These are phyloP conservation scores for Hymenoscyphus fructigenus DNA, from an alignment of 2,329 filamentous ascomycete genomes.

Conservation along the genomic window DNA sequence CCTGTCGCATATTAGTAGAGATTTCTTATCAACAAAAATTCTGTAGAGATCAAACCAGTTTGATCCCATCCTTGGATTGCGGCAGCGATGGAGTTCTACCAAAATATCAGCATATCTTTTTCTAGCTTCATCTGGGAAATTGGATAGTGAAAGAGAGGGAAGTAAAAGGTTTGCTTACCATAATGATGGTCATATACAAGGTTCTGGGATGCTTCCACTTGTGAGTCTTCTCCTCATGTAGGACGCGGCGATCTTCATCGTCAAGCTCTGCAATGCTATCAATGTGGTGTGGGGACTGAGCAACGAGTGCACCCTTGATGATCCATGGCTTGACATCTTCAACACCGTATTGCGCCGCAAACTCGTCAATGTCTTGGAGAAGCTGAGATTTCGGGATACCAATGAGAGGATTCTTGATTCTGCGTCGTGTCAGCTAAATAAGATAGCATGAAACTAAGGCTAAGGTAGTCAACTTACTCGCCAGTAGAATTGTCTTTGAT, in stretches of 20 bases:
- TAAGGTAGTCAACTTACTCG: conserved; percentile 22
- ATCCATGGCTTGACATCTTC: conserved; percentile 34
- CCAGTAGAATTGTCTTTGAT: conserved; percentile 29
- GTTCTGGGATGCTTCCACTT: conserved; percentile 64
- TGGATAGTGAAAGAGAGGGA: neutral
- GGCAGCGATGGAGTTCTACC: conserved; percentile 61
- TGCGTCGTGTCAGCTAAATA: conserved; percentile 27
- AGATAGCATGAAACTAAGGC: neutral
- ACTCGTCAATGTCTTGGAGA: conserved; percentile 55
- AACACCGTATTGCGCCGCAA: conserved; percentile 58
- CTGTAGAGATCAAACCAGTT: too few relatives aligned
- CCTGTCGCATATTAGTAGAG: conserved; percentile 18
- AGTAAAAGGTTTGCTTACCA: conserved; percentile 33
- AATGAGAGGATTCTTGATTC: conserved; percentile 56
- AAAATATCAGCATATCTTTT: neutral
- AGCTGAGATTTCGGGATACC: conserved; percentile 52
- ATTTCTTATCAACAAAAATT: too few relatives aligned
- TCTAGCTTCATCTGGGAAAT: neutral
- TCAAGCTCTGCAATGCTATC: conserved; percentile 30
- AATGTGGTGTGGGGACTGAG: conserved; percentile 34
- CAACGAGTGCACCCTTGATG: conserved; percentile 41
- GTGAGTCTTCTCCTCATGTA: conserved; percentile 56
- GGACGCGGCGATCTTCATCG: conserved; percentile 39
- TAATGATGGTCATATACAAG: conserved; percentile 65
- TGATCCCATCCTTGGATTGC: conserved; percentile 60